These are phyloP conservation scores for Talaromyces sp. DNA, from an alignment of 2,329 filamentous ascomycete genomes.

Conservation along the genomic window DNA sequence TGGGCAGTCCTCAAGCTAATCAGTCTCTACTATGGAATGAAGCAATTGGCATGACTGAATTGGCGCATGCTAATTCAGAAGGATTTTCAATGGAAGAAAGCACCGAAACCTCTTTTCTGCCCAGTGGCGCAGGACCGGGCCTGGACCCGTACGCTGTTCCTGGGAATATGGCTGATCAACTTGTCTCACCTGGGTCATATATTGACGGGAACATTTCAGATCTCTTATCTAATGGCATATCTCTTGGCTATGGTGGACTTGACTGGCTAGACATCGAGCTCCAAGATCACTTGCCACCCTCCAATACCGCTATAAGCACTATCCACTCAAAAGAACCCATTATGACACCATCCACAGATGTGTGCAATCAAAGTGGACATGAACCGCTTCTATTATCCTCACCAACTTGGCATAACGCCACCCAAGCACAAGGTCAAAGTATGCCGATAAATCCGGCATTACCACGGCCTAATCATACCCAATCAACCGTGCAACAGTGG, in stretches of 20 bases:
- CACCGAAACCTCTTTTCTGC: not conserved
- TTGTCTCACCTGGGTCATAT: not conserved
- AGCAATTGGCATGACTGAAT: not conserved
- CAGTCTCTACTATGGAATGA: not conserved
- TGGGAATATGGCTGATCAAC: not conserved
- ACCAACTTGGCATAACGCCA: not conserved
- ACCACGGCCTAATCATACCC: not conserved
- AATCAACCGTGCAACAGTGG: not conserved
- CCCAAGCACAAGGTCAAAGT: not conserved
- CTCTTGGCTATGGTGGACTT: conserved; percentile 1
- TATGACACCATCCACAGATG: not conserved
- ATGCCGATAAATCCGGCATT: not conserved
- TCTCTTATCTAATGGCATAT: not conserved
- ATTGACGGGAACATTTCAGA: not conserved
- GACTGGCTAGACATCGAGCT: conserved; percentile 9
- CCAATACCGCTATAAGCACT: not conserved
- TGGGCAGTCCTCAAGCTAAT: not conserved
- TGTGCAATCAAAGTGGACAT: not conserved
- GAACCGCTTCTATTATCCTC: not conserved
- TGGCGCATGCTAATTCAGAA: not conserved
- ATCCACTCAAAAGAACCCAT: not conserved
- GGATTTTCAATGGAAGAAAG: not conserved
- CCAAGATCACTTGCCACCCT: not conserved
- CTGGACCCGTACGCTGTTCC: not conserved
- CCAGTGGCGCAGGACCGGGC: not conserved